Evolutionary conservation across 176 grass and related monocot species (phyloP), one percentile per base, ranked within the genome.

Genomic region (Dactylis glomerata): DNA sequence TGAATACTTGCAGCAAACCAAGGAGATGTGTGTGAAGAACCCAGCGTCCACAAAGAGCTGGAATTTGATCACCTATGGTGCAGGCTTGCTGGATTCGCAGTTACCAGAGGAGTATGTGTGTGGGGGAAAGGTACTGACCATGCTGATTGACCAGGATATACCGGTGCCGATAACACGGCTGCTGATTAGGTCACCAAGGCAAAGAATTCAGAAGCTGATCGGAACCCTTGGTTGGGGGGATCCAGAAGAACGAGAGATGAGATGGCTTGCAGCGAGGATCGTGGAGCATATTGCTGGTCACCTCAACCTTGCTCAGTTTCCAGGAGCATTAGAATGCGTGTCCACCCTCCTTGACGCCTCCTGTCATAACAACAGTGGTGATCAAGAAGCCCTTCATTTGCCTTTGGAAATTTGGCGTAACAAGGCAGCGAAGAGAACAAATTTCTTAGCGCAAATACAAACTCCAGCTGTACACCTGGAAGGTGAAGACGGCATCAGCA

Each of bases 1-100:
- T 33, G 3, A 1, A 22, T 75, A 75, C 27, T 33, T 1, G 1
- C 0, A 6, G 0, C 2, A 51, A 2, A 32, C 27, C 16, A 22
- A 1, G 17, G 0, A 6, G 16, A 75, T 32, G 47, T 75, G 27
- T 7, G 16, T 0, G 31, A 52, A 5, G 3, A 32, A n/a, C 46
- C 72, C 14, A 0, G 46, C 0, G 17, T 51, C 46, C 4, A 51
- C 4, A 0, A 4, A 6, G 46, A 44, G 13, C 0, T 82, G 66
- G 80, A 72, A 72, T 69, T 20, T 82, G 16, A 44, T 82, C 15
- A 14, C 66, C 22, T 82, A 58, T 22, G 80, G 34, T 22, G 50
- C 20, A 0, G 34, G 6, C 36, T 45, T 72, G 50, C 67, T 82
- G 34, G 67, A 58, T 26, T 82, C 80, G 4, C 24, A 36, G 6